Evolutionary conservation across 148 eudicot genomes (phyloP), one percentile per base, ranked within the genome.

Genomic region (Bassia scoparia): DNA sequence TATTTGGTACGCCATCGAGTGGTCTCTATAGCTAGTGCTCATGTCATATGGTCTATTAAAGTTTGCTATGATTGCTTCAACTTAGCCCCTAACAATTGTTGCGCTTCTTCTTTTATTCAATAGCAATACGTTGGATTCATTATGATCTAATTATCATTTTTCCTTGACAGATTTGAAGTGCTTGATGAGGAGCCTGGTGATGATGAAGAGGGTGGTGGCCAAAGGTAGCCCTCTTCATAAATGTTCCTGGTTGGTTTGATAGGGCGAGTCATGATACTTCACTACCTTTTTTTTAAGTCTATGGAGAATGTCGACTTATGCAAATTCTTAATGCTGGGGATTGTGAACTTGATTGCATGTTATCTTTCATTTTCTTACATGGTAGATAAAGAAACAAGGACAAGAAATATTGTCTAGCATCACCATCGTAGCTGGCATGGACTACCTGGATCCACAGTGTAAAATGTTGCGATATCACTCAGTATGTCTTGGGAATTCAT

Each of bases 161-260:
- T 46, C 34, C 65, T 54, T 70, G 53, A 15, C 64, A 94, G 97
- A 83, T 86, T 89, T 86, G 96, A 94, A 81, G 98, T 91, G 67
- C 87, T 91, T 65, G 97, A 94, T 67, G 98, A 94, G 80, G 97
- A 94, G 64, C 96, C 97, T 17, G 97, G 98, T 66, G 98, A 91
- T 41, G 98, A 91, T 81, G 98, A 94, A 77, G 98, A 91, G 71
- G 85, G 87, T 75, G 84, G 89, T 68, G 96, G 82, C 80, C 97
- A 89, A 79, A 93, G 97, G 98, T 93, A 81, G 62, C 71, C 21
- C 73, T 48, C 68, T 62, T 69, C 61, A 56, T 66, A 44, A 65
- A 33, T 69, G 68, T 74, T 52, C 67, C 61, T 70, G 53, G 64
- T 69, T 77, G 56, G 49, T 76, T 61, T 80, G 68, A 75, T 41